Base-by-base conservation (phyloP, 2,329 filamentous ascomycete genomes). In the Fusarium sp. region DNA sequence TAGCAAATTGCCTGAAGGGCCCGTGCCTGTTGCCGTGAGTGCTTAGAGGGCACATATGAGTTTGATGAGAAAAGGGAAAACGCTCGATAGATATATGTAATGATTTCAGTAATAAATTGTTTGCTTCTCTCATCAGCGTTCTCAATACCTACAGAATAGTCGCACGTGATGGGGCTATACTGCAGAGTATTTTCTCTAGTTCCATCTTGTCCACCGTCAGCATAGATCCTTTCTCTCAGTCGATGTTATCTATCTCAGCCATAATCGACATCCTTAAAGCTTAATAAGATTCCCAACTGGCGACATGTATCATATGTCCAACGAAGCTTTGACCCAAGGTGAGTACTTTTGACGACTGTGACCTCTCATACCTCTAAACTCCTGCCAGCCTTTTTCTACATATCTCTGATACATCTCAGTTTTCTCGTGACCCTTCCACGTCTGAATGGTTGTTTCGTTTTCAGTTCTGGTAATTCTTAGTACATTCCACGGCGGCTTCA, bases 1-100 rank as follows among this genome's bases (percentile, higher is more conserved):
- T 6, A 91, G 87, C 64, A 80, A 86, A 68, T 78, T 86, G 40
- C 89, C 89, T 11, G 76, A 85, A 55, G 89, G 88, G 0, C 87
- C 88, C 6, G 20, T 42, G 6, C 7, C 41, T 14, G 38, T 53
- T 11, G 42, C 46, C 9, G 23, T 46, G 45, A 17, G 42, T 32
- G 56, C 59, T 4, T 71, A 67, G 32, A 27, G 0, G 10, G 3
- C 12, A 13, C 3, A 8, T 8, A 12, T 12, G 10, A 11, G 8
- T 8, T 20, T 9, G 3, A 27, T 9, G 5, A 12, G 6, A 27
- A 1, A 38, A 17, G 30, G 27, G 33, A 14, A 12, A 41, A 6
- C 2, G 12, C 3, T 18, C 5, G 10, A 49, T 15, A 35, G 30
- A 23, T 38, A 15, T 12, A 37, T 5, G 2, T 5, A 7, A 7